Conservation (phyloP, 768 basidiomycete species). For the Rhodotorula paludigena region DNA sequence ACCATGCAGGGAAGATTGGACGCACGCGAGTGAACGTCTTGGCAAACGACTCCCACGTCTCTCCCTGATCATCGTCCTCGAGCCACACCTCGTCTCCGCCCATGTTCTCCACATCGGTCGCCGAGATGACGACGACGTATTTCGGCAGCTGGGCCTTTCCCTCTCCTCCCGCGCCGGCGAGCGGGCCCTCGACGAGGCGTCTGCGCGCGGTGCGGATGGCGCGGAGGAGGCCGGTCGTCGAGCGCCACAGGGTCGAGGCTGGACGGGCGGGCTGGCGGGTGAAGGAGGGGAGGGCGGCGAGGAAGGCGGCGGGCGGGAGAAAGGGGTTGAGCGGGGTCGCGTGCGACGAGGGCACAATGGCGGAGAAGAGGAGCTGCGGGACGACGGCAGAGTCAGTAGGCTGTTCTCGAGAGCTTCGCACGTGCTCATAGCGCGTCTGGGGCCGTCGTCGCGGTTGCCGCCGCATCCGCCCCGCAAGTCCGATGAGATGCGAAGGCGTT, state of each 20-base stretch:
- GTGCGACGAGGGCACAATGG: constrained; percentile 25
- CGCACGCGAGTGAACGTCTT: constrained; percentile 33
- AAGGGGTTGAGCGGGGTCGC: constrained; percentile 35
- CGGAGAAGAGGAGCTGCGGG: constrained; percentile 28
- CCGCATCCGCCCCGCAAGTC: too few relatives aligned
- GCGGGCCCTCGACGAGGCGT: constrained; percentile 17
- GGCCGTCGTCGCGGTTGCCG: too few relatives aligned
- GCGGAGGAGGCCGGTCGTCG: constrained; percentile 24
- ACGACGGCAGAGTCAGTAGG: not conserved
- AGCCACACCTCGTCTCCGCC: constrained; percentile 32
- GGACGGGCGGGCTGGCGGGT: constrained; percentile 29
- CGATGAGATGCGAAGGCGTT: too few relatives aligned
- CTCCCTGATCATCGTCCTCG: constrained; percentile 23
- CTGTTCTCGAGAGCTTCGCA: not conserved
- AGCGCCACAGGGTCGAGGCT: constrained; percentile 27
- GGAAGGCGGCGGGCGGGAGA: constrained; percentile 32
- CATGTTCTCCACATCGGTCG: constrained; percentile 29
- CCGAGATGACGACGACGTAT: constrained; percentile 36
- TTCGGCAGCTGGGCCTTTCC: constrained; percentile 25
- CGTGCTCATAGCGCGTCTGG: too few relatives aligned
- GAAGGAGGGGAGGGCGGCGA: constrained; percentile 29
- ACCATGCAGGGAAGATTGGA: too few relatives aligned
- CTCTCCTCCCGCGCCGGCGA: constrained; percentile 30
- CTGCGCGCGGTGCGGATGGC: constrained; percentile 31
- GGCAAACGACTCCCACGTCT: constrained; percentile 30